Evolutionary conservation across 2,329 filamentous ascomycete genomes (phyloP), one percentile per base, ranked within the genome.

Genomic region (Cladosporium sp.): DNA sequence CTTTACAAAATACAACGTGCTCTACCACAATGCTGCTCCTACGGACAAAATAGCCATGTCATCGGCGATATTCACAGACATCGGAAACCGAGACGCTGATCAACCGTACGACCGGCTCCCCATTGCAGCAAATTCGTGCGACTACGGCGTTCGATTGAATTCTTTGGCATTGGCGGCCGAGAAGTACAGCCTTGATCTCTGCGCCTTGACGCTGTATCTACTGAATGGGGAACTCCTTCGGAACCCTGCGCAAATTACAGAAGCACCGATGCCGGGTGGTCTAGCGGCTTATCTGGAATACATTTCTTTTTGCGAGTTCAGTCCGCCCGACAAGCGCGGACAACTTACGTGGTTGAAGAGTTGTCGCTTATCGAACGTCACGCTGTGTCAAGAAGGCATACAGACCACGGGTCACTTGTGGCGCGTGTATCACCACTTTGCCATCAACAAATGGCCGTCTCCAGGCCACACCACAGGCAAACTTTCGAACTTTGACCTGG

Each of bases 211-310:
- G 2, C 50, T 57, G 54, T 35, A 6, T 19, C 8, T 51, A 10
- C 45, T 17, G 3, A 57, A 57, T n/a, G 54, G 54, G 4, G 45
- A 51, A 25, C 28, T 3, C 6, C 13, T 3, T 39, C n/a, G 32
- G 20, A 25, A 12, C 1, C 47, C 32, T 17, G 22, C 10, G 36
- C 39, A 0, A n/a, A n/a, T n/a, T n/a, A n/a, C n/a, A n/a, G n/a
- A n/a, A n/a, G n/a, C n/a, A n/a, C n/a, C n/a, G n/a, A n/a, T n/a
- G n/a, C n/a, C n/a, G n/a, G n/a, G n/a, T n/a, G n/a, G n/a, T n/a
- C n/a, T n/a, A n/a, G n/a, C n/a, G n/a, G n/a, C n/a, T n/a, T 59
- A 53, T 24, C 37, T 59, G 17, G 20, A 59, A 5, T 7, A 39
- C 4, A 57, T 56, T 8, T 47, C 58, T 2, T 52, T 57, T 32